Base-by-base conservation (phyloP, 2,329 filamentous ascomycete genomes). In the Gnomoniopsis sp. region DNA sequence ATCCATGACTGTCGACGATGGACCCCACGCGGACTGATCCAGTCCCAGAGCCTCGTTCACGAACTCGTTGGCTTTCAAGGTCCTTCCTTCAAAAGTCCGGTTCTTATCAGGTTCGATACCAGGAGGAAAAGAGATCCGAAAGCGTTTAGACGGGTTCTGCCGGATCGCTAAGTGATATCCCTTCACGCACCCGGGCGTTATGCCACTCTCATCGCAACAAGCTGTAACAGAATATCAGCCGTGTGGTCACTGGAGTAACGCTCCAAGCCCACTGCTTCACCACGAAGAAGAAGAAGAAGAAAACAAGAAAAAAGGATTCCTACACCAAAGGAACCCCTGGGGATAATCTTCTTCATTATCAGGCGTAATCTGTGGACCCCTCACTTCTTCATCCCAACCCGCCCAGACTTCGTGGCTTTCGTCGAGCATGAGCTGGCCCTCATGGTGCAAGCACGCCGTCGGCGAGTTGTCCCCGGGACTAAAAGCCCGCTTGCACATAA, bases 61-160 rank as follows among this genome's bases (percentile, higher is more conserved):
- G 10, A 61, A 61, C 49, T 59, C 56, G 8, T 61, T 61, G 14
- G 59, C 41, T 34, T 15, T 36, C 17, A 61, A 48, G 6, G 59
- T 43, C 53, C 50, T 50, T 7, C 57, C 59, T 53, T 59, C 59
- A 15, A 61, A 59, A 23, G 50, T 11, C 11, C 59, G 48, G 48
- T 49, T 19, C 11, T 12, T 22, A 12, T 50, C 53, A 17, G 59
- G 49, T n/a, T 43, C 52, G 12, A 26, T 15, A 2, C 23, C 52
- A 14, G 44, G n/a, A 14, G 22, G 38, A 8, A n/a, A 33, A 14
- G 26, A 22, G 36, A 43, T 21, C 6, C 56, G 36, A 10, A 43
- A 21, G 4, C 52, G 56, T 44, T 61, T 59, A 26, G 46, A 46
- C 2, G 48, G 17, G 46, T 58, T 52, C 17, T 59, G 30, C 34